Conservation (phyloP, 2,329 filamentous ascomycete genomes). For the Ophiostoma quercus region DNA sequence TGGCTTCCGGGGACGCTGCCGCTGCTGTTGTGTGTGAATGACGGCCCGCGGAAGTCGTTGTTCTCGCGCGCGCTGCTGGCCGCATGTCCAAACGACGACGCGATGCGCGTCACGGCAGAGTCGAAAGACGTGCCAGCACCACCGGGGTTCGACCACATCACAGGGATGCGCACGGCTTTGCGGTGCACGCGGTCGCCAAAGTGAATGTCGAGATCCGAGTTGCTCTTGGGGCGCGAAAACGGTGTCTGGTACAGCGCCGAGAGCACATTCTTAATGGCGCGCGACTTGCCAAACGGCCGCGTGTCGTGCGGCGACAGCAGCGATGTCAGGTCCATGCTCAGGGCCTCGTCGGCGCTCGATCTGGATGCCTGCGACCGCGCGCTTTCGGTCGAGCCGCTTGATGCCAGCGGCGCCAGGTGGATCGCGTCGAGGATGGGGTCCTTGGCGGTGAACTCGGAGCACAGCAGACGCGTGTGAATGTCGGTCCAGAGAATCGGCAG, state of each 20-base stretch:
- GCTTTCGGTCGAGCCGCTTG: slow-evolving; percentile 25
- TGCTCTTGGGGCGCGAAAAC: slow-evolving; percentile 33
- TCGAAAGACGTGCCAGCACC: slow-evolving; percentile 33
- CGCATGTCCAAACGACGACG: slow-evolving; percentile 32
- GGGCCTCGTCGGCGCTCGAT: slow-evolving; percentile 32
- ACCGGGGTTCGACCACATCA: slow-evolving; percentile 46
- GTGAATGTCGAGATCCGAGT: slow-evolving; percentile 44
- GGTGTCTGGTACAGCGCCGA: slow-evolving; percentile 40
- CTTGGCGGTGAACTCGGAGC: slow-evolving; percentile 42
- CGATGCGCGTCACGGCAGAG: slow-evolving; percentile 35
- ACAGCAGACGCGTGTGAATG: slow-evolving; percentile 45
- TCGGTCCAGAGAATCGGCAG: slow-evolving; percentile 55
- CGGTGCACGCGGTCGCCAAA: slow-evolving; percentile 45
- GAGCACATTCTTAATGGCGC: slow-evolving; percentile 43
- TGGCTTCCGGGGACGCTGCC: slow-evolving; percentile 17
- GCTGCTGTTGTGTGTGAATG: slow-evolving; percentile 23
- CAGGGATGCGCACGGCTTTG: slow-evolving; percentile 44
- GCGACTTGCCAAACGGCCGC: slow-evolving; percentile 36
- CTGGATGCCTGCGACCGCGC: slow-evolving; percentile 29
- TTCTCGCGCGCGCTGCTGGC: slow-evolving; percentile 24
- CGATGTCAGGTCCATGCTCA: slow-evolving; percentile 43
- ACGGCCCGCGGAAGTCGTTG: slow-evolving; percentile 24
- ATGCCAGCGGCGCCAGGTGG: slow-evolving; percentile 39
- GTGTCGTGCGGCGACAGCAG: slow-evolving; percentile 37
- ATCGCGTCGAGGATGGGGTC: slow-evolving; percentile 33